These are phyloP conservation scores for Termitomyces sp. DNA, from an alignment of 768 basidiomycete species.

Conservation along the genomic window DNA sequence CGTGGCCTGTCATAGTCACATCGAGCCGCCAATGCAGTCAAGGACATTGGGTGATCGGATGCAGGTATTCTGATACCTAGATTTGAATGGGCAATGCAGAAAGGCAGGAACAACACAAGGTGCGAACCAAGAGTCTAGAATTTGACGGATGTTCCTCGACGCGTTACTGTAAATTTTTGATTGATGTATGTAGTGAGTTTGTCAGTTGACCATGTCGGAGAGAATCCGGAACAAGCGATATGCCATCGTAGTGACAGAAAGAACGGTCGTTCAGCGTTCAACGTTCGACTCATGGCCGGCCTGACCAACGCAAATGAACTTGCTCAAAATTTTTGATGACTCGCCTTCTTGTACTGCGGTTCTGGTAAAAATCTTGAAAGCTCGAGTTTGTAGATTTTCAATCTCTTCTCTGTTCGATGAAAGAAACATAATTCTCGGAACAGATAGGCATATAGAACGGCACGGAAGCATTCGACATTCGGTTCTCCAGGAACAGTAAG, in stretches of 20 bases:
- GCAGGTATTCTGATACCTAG: not conserved
- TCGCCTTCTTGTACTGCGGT: not conserved
- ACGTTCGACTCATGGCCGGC: not conserved
- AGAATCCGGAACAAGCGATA: conserved; percentile 1
- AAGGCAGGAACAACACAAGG: not conserved
- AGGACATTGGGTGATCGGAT: not conserved
- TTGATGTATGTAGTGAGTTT: not conserved
- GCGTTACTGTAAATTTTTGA: too few relatives aligned
- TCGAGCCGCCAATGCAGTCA: not conserved
- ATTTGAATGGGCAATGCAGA: not conserved
- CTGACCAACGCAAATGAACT: not conserved
- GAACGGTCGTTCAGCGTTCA: not conserved
- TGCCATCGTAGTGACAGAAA: not conserved
- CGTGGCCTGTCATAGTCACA: too few relatives aligned
- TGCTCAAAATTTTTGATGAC: not conserved
- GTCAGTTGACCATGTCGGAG: conserved; percentile 5
- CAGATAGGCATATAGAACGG: not conserved
- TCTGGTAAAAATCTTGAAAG: not conserved
- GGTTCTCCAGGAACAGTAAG: not conserved
- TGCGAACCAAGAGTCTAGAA: not conserved
- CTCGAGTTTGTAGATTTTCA: not conserved
- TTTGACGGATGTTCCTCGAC: not conserved
- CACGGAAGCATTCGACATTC: not conserved
- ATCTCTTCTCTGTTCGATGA: not conserved
- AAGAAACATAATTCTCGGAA: not conserved